These are phyloP conservation scores for Dendryphion nanum DNA, from an alignment of 2,329 filamentous ascomycete species.

Conservation along the genomic window DNA sequence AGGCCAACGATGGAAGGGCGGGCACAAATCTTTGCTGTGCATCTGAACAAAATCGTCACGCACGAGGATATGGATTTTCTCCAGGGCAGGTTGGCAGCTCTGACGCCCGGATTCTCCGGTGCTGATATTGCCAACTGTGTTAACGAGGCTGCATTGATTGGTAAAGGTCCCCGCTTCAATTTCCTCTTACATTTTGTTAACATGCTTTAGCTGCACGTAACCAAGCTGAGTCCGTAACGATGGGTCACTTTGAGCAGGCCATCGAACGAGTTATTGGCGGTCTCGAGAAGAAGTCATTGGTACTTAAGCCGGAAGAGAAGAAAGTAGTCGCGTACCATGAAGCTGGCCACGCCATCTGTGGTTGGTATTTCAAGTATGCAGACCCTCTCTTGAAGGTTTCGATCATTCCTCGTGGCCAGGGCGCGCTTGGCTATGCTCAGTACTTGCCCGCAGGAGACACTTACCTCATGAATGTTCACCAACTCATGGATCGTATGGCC, in stretches of 20 bases:
- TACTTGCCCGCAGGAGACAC: constrained; percentile 90
- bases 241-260: constrained; percentile 93
- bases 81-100: constrained; percentile 80
- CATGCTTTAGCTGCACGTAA: constrained; percentile 69
- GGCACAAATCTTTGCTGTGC: constrained; percentile 93
- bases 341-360: constrained; percentile 96
- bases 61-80: constrained; percentile 85
- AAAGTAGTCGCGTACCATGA: constrained; percentile 96
- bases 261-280: constrained; percentile 97
- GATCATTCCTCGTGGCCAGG: constrained; percentile 94
- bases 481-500: constrained; percentile 99
- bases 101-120: constrained; percentile 95
- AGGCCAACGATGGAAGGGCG: constrained; percentile 94
- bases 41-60: constrained; percentile 92
- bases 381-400: constrained; percentile 97
- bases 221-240: constrained; percentile 75
- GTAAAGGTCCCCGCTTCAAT: constrained; percentile 53
- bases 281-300: constrained; percentile 94
- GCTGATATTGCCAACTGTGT: constrained; percentile 98
- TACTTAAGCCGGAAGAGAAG: constrained; percentile 92
- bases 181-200: constrained; percentile 36
- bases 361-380: constrained; percentile 96
- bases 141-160: constrained; percentile 94
- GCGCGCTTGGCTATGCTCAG: constrained; percentile 91
- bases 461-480: constrained; percentile 92